Evolutionary conservation across 306 rosid species (phyloP), one percentile per base, ranked within the genome.

Genomic region (Hippophae tibetana): DNA sequence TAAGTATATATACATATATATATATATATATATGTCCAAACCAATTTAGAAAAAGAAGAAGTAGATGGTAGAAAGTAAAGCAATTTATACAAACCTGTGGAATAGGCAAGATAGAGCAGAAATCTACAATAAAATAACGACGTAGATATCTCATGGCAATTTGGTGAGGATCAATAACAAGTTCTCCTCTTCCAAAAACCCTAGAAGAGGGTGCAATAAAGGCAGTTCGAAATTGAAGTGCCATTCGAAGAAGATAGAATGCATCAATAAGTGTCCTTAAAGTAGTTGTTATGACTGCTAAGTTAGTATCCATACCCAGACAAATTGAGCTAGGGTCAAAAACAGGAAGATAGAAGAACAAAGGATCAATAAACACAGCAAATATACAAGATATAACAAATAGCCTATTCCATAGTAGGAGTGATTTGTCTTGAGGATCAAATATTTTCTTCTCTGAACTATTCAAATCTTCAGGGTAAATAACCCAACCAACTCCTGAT

Each of bases 101-200:
- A 31, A 83, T 2, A 9, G 98, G 98, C 9, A 92, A 68, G 59
- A 92, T 74, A 57, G 96, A 76, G 67, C 69, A 46, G 52, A 92
- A 77, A 72, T 92, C 98, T 12, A 89, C 57, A 7, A 85, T 4
- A 77, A 87, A 92, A 68, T 83, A 81, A 12, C 82, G 89, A 45
- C 10, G 77, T 11, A 92, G 79, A 69, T 92, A 92, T 59, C 95
- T 76, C 70, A 47, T 68, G 7, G 95, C 98, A 55, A 87, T 92
- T 77, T 87, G 53, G 14, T 73, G 47, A 63, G 96, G 82, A 73
- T 87, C 95, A 40, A 85, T 92, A 42, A 92, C 98, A 55, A 92
- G 98, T 66, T 92, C 98, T 48, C 98, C 98, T 75, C 98, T 71
- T 42, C 98, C 98, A 26, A 92, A 87, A 38, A 92, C 96, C 52